Percentiles rank a stretch among this genome's conserved stretches.
phyloP scores from a whole-genome alignment of 768 basidiomycete species.

The Clathrus columnatus region DNA sequence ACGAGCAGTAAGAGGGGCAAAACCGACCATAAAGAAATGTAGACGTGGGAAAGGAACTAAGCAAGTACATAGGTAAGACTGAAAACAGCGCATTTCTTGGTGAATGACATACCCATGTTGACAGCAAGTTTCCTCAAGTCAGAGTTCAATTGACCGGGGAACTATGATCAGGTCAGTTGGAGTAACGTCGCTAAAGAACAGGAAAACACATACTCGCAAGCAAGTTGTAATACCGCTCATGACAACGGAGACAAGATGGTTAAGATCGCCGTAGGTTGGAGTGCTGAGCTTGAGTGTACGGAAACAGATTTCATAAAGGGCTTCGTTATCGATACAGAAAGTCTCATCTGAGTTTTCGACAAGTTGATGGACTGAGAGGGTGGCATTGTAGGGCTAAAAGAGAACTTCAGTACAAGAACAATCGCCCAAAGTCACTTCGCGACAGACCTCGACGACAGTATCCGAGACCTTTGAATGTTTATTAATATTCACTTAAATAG shows the following conservation, averaged over 20 bases:
- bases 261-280: constrained; percentile 95
- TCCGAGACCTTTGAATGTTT: constrained; percentile 56
- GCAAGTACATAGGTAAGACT: constrained; percentile 3
- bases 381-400: constrained; percentile 90
- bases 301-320: constrained; percentile 98
- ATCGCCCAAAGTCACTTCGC: background rate
- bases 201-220: constrained; percentile 46
- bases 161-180: constrained; percentile 25
- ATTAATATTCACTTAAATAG: background rate
- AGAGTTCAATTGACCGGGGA: constrained; percentile 99
- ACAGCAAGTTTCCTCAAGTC: constrained; percentile 97
- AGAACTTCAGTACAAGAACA: background rate
- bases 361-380: constrained; percentile 95
- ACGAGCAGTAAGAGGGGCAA: constrained; percentile 88
- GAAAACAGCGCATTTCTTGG: background rate
- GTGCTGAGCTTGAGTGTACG: constrained; percentile 92
- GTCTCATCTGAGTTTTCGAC: constrained; percentile 99
- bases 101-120: constrained; percentile 77
- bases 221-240: constrained; percentile 99
- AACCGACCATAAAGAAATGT: constrained; percentile 99
- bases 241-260: constrained; percentile 94
- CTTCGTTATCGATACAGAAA: constrained; percentile 99
- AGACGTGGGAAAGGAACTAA: constrained; percentile 96
- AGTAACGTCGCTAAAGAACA: background rate
- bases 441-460: constrained; percentile 85